Percentiles rank a stretch among this genome's conserved stretches.
Conservation (phyloP, 192 early-diverging fungal genomes). For the Geosiphon pyriformis region DNA sequence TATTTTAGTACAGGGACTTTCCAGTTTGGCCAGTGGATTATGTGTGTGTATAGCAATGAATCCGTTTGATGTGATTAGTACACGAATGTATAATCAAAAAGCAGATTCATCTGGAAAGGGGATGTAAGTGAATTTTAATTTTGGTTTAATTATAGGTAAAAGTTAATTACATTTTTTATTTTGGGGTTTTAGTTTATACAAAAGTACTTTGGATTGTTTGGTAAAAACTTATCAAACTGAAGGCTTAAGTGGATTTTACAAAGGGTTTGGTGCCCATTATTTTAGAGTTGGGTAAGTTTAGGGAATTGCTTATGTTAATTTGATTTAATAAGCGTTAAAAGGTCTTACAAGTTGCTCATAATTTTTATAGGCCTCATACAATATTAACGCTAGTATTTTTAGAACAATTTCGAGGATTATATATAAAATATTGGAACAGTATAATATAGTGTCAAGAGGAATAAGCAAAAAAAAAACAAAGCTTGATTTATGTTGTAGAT, state of each 20-base stretch:
- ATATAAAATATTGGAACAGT: conserved; percentile 20
- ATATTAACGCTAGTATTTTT: conserved; percentile 88
- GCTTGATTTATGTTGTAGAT: too few relatives aligned
- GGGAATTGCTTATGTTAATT: conserved; percentile 2
- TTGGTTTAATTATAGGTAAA: background rate
- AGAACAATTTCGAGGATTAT: conserved; percentile 50
- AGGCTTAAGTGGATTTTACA: conserved; percentile 80
- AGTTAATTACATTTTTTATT: background rate
- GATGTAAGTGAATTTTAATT: conserved; percentile 4
- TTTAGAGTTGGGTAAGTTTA: conserved; percentile 74
- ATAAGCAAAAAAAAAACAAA: too few relatives aligned
- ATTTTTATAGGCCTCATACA: conserved; percentile 70
- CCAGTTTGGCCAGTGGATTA: conserved; percentile 75
- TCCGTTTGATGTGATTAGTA: conserved; percentile 93
- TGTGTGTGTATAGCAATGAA: conserved; percentile 91
- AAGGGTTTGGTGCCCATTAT: conserved; percentile 90
- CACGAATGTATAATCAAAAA: conserved; percentile 90
- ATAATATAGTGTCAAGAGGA: too few relatives aligned
- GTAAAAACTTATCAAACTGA: conserved; percentile 79
- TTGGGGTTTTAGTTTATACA: conserved; percentile 52
- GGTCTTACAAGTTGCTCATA: background rate
- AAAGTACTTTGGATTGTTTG: conserved; percentile 76
- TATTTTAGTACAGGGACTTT: conserved; percentile 65
- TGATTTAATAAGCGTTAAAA: background rate
- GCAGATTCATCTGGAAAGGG: conserved; percentile 13